phyloP scores from a whole-genome alignment of 2,329 filamentous ascomycete genomes.

The Phialophora macrospora region DNA sequence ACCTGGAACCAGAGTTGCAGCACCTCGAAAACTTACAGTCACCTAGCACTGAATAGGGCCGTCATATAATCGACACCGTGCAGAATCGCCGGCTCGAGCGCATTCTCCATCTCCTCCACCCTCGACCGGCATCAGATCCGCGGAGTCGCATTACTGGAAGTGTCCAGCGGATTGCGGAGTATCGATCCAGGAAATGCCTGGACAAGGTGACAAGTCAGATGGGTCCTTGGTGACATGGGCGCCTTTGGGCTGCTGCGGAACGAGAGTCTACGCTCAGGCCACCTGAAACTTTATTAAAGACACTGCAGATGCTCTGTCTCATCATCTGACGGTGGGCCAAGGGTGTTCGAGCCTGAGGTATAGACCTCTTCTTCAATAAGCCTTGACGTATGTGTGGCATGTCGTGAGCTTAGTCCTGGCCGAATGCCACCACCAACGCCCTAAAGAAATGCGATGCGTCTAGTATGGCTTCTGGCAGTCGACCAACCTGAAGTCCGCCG shows the following conservation, averaged over 20 bases:
- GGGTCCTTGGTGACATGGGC: not conserved
- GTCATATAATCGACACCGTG: too few species aligned
- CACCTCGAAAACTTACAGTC: too few species aligned
- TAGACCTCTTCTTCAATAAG: not conserved
- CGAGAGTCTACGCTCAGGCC: not conserved
- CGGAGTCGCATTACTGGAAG: not conserved
- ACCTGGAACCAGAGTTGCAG: not conserved
- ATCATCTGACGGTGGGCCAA: not conserved
- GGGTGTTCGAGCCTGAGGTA: not conserved
- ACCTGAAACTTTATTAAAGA: not conserved
- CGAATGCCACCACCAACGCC: not conserved
- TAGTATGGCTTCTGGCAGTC: not conserved
- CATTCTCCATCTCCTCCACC: not conserved
- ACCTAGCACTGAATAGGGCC: too few species aligned
- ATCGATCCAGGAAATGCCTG: not conserved
- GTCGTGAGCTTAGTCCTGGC: not conserved
- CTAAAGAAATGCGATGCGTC: not conserved
- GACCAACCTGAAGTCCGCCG: not conserved
- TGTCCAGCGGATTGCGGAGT: not conserved
- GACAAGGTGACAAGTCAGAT: not conserved
- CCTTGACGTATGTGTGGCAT: not conserved
- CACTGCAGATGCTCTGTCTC: not conserved
- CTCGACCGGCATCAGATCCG: not conserved
- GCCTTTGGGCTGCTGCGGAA: not conserved
- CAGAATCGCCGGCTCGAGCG: too few species aligned